phyloP scores from a whole-genome alignment of 1,284 basidiomycete species.

The Mycena citricolor region DNA sequence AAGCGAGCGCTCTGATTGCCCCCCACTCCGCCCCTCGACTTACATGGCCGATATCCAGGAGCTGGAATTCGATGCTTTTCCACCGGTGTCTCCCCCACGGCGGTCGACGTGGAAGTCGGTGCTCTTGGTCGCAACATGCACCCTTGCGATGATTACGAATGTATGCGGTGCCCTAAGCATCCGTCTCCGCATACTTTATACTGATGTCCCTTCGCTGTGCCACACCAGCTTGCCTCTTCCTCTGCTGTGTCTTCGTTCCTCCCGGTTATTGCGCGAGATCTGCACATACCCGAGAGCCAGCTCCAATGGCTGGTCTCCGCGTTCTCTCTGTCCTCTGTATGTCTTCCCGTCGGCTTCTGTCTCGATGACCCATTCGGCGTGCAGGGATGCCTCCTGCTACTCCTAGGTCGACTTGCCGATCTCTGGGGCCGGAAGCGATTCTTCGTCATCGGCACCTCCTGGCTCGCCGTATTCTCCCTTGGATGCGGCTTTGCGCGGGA shows the following conservation, averaged over 20 bases:
- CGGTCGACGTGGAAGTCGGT: too few relatives aligned
- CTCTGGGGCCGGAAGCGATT: conserved; percentile 66
- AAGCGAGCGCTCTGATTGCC: too few relatives aligned
- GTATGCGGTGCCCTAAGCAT: conserved; percentile 30
- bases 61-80: too few relatives aligned
- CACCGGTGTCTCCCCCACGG: too few relatives aligned
- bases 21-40: too few relatives aligned
- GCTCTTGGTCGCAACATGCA: too few relatives aligned
- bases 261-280: conserved; percentile 56
- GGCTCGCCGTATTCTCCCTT: conserved; percentile 48
- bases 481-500: conserved; percentile 59
- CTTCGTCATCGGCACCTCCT: conserved; percentile 55
- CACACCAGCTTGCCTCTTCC: conserved; percentile 26
- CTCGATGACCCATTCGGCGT: conserved; percentile 15
- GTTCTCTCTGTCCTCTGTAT: conserved; percentile 36
- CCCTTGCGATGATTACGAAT: conserved; percentile 55
- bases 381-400: conserved; percentile 72
- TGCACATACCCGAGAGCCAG: conserved; percentile 46
- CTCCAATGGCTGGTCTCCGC: conserved; percentile 65
- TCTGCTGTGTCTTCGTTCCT: conserved; percentile 55
- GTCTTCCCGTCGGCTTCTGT: conserved; percentile 21
- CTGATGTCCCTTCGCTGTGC: conserved; percentile 15
- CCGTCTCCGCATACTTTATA: conserved; percentile 3
- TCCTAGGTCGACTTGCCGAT: conserved; percentile 73
- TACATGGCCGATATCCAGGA: too few relatives aligned